These are phyloP conservation scores for Gyromitra esculenta DNA, from an alignment of 2,329 filamentous ascomycete genomes.

Conservation along the genomic window DNA sequence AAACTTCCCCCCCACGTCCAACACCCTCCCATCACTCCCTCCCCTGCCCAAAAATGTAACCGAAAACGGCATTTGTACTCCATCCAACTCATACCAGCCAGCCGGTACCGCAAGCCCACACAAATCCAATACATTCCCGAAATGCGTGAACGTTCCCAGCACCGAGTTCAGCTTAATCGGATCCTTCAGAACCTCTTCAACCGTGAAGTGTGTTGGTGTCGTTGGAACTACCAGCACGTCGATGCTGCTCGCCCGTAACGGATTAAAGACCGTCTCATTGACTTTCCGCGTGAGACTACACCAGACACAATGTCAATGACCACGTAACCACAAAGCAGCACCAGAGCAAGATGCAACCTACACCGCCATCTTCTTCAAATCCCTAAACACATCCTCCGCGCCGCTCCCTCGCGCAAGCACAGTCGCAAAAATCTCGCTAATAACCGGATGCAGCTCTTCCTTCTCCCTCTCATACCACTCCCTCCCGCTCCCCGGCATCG, in stretches of 20 bases:
- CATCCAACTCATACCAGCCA: slow-evolving; percentile 59
- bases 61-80: slow-evolving; percentile 62
- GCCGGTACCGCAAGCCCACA: slow-evolving; percentile 67
- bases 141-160: slow-evolving; percentile 69
- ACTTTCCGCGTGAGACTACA: slow-evolving; percentile 61
- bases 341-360: slow-evolving; percentile 50
- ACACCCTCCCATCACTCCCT: slow-evolving; percentile 61
- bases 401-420: slow-evolving; percentile 61
- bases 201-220: slow-evolving; percentile 65
- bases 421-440: slow-evolving; percentile 62
- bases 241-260: slow-evolving; percentile 58
- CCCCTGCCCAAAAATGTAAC: slow-evolving; percentile 62
- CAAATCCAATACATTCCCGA: slow-evolving; percentile 70
- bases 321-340: slow-evolving; percentile 10
- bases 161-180: slow-evolving; percentile 67
- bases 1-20: slow-evolving; percentile 59
- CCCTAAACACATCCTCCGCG: slow-evolving; percentile 65
- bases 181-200: slow-evolving; percentile 65
- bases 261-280: slow-evolving; percentile 60
- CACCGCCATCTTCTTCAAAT: slow-evolving; percentile 63
- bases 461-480: slow-evolving; percentile 59
- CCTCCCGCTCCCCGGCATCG: slow-evolving; percentile 59
- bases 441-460: slow-evolving; percentile 65
- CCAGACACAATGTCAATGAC: neutral
- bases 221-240: slow-evolving; percentile 68